Conservation (phyloP, 2,329 filamentous ascomycete species). For the Neobulgaria alba region DNA sequence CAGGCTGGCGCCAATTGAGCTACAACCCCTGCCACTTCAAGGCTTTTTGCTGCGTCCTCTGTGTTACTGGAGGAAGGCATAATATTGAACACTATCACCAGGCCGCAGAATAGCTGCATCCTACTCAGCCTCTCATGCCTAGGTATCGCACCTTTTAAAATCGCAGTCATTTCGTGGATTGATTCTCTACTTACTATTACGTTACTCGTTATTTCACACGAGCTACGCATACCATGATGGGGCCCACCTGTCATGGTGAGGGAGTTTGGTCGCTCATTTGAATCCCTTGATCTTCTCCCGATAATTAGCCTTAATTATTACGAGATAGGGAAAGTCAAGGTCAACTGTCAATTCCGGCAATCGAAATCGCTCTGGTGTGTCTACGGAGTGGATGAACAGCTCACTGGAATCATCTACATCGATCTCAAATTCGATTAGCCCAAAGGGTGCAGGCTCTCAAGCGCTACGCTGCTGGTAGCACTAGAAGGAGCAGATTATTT, state of each 20-base stretch:
- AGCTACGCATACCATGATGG: not conserved
- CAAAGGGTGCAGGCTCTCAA: conserved; percentile 3
- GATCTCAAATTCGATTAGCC: conserved; percentile 3
- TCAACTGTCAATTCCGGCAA: not conserved
- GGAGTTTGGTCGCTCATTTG: not conserved
- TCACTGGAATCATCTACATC: conserved; percentile 4
- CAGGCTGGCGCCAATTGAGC: too few relatives aligned
- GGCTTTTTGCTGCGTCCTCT: not conserved
- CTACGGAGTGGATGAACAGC: not conserved
- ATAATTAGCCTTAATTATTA: not conserved
- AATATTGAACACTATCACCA: not conserved
- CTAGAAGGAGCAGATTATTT: conserved; percentile 2
- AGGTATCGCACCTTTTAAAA: too few relatives aligned
- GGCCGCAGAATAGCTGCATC: not conserved
- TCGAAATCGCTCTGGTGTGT: not conserved
- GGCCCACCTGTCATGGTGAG: not conserved
- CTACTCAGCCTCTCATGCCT: too few relatives aligned
- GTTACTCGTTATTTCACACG: not conserved
- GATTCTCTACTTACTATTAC: too few relatives aligned
- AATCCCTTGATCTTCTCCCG: not conserved
- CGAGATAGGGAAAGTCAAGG: not conserved
- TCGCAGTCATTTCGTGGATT: not conserved
- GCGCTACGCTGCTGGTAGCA: conserved; percentile 1
- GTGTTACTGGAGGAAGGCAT: not conserved
- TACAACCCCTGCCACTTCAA: too few relatives aligned